Percentiles rank a stretch among this genome's conserved stretches.
phyloP scores from a whole-genome alignment of 768 basidiomycete genomes.

The Terana coerulea region DNA sequence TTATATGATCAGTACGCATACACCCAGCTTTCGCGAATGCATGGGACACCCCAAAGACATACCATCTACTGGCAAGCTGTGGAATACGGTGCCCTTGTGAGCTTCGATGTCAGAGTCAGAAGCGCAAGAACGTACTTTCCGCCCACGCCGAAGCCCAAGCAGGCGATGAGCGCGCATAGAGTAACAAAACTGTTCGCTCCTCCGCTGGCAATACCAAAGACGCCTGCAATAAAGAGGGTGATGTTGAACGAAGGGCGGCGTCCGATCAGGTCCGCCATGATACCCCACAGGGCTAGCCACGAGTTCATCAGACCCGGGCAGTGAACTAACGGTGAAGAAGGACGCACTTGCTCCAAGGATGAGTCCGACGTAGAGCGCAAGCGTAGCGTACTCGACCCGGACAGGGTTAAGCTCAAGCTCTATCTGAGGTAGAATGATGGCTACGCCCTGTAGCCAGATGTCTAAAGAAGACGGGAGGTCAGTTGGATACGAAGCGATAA shows the following conservation, averaged over 20 bases:
- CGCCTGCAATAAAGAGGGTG: not conserved
- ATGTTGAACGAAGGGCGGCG: not conserved
- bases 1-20: no score
- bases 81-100: not conserved
- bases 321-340: no score
- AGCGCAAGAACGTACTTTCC: not conserved
- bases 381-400: not conserved
- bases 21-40: not conserved
- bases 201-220: not conserved
- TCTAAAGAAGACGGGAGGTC: not conserved
- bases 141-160: not conserved
- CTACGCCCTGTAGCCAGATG: not conserved
- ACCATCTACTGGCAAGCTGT: not conserved
- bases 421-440: not conserved
- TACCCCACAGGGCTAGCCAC: not conserved
- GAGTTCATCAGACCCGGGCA: no score
- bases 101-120: not conserved
- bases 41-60: not conserved
- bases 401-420: not conserved
- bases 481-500: not conserved
- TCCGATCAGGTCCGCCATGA: not conserved
- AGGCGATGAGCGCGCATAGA: not conserved
- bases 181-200: not conserved
- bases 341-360: not conserved
- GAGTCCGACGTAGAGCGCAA: not conserved